These are phyloP conservation scores for Claviceps sp. DNA, from an alignment of 2,329 filamentous ascomycete species.

Conservation along the genomic window DNA sequence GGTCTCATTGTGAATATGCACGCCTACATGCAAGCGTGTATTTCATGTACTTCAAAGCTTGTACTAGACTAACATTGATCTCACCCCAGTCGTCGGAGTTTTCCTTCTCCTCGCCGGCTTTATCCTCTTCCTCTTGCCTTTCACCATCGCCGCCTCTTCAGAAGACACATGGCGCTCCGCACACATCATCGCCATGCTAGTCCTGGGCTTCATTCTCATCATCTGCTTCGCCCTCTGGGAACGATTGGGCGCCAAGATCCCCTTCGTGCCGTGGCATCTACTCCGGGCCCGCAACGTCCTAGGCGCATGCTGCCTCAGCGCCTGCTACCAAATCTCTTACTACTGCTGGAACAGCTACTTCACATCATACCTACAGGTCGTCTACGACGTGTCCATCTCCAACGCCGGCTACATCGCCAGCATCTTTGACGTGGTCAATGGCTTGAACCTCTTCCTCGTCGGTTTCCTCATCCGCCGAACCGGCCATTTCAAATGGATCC, in stretches of 20 bases:
- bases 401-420: slow-evolving; percentile 33
- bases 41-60: too few relatives aligned
- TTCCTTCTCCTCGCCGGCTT: slow-evolving; percentile 44
- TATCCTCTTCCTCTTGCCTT: slow-evolving; percentile 49
- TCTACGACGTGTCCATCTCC: slow-evolving; percentile 28
- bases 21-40: too few relatives aligned
- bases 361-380: slow-evolving; percentile 41
- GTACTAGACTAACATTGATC: background rate
- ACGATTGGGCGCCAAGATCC: slow-evolving; percentile 39
- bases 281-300: slow-evolving; percentile 38
- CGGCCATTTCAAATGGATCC: slow-evolving; percentile 35
- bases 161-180: slow-evolving; percentile 36
- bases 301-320: slow-evolving; percentile 32
- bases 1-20: too few relatives aligned
- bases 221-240: slow-evolving; percentile 44
- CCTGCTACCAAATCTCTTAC: slow-evolving; percentile 34
- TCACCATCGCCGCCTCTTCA: slow-evolving; percentile 38
- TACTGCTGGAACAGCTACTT: slow-evolving; percentile 42
- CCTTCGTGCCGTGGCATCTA: slow-evolving; percentile 41
- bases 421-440: slow-evolving; percentile 37
- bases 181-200: slow-evolving; percentile 46
- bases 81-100: slow-evolving; percentile 31
- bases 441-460: slow-evolving; percentile 34
- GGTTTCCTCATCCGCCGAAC: slow-evolving; percentile 32
- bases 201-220: slow-evolving; percentile 46